phyloP scores from a whole-genome alignment of 768 basidiomycete species.

The Rhodotorula graminis region DNA sequence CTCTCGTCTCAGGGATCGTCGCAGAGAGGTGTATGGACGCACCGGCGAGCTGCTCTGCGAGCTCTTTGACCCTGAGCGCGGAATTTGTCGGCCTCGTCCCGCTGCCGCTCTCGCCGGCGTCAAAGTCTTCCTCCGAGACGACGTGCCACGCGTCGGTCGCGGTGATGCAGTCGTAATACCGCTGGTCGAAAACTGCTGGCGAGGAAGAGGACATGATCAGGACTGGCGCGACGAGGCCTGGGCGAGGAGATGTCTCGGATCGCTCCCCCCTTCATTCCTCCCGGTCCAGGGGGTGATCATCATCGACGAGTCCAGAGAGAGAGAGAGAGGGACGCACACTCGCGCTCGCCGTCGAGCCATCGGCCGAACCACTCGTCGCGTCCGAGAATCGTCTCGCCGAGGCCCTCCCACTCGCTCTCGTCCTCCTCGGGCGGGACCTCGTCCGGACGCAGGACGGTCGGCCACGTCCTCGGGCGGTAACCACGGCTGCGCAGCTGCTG shows the following conservation, averaged over 20 bases:
- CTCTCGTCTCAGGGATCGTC: not conserved
- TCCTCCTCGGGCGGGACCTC: conserved; percentile 2
- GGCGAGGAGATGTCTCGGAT: not conserved
- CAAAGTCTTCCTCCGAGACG: conserved; percentile 59
- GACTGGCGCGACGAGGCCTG: too few relatives aligned
- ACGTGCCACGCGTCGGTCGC: conserved; percentile 81
- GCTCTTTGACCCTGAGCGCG: conserved; percentile 70
- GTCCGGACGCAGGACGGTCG: conserved; percentile 44
- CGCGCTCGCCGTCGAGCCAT: conserved; percentile 84
- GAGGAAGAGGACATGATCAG: not conserved
- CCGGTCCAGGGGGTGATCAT: not conserved
- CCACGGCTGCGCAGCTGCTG: conserved; percentile 65
- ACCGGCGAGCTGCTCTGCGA: conserved; percentile 91
- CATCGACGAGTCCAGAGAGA: not conserved
- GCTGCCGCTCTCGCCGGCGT: conserved; percentile 48
- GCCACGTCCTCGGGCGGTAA: conserved; percentile 53
- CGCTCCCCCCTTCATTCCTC: too few relatives aligned
- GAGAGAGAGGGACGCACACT: conserved; percentile 58
- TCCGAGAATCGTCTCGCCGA: conserved; percentile 74
- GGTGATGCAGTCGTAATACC: conserved; percentile 77
- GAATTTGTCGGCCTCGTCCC: conserved; percentile 67
- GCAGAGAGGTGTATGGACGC: conserved; percentile 31
- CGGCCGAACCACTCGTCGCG: conserved; percentile 81
- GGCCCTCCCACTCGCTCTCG: conserved; percentile 60
- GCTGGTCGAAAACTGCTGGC: conserved; percentile 70